Evolutionary conservation across 345 rosid genomes (phyloP).

Genomic region (Anastatica hierochuntica): DNA sequence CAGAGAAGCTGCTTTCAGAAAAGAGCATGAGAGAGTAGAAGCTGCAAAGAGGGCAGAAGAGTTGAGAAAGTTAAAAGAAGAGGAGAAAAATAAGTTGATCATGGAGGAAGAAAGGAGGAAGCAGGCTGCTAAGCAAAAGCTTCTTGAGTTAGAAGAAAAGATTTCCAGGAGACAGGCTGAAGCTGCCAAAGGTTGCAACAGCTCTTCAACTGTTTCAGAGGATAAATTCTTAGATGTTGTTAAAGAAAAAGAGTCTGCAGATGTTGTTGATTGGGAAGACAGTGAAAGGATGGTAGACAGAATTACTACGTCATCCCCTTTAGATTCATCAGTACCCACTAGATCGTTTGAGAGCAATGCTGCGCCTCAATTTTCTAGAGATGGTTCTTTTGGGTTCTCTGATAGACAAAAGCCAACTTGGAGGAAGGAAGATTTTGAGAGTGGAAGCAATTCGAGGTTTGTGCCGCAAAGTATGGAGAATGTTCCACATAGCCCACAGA

Average conservation of each 20-base stretch:
- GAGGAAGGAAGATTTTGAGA: constrained; percentile 70
- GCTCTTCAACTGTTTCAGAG: constrained; percentile 38
- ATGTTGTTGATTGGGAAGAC: constrained; percentile 80
- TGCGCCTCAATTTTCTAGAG: constrained; percentile 43
- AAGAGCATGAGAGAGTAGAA: constrained; percentile 73
- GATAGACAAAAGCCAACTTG: constrained; percentile 61
- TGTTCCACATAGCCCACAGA: constrained; percentile 42
- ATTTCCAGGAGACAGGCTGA: constrained; percentile 83
- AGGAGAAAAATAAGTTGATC: constrained; percentile 61
- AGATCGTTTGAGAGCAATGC: constrained; percentile 46
- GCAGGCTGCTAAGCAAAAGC: constrained; percentile 92
- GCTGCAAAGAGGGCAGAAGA: constrained; percentile 70
- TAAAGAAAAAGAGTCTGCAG: constrained; percentile 44
- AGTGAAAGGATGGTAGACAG: constrained; percentile 88
- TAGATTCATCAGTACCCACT: constrained; percentile 49
- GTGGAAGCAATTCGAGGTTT: constrained; percentile 44
- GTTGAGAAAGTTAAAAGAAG: constrained; percentile 80
- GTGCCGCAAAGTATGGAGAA: constrained; percentile 40
- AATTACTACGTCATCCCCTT: constrained; percentile 62
- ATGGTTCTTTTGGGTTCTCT: constrained; percentile 39
- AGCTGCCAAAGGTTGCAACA: constrained; percentile 34
- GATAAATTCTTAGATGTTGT: constrained; percentile 35
- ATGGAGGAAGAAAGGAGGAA: constrained; percentile 98
- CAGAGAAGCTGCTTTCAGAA: constrained; percentile 83
- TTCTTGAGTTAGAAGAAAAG: constrained; percentile 83